Base-by-base conservation (phyloP, 1,139 yeast genomes). In the Sugiyamaella sp. region DNA sequence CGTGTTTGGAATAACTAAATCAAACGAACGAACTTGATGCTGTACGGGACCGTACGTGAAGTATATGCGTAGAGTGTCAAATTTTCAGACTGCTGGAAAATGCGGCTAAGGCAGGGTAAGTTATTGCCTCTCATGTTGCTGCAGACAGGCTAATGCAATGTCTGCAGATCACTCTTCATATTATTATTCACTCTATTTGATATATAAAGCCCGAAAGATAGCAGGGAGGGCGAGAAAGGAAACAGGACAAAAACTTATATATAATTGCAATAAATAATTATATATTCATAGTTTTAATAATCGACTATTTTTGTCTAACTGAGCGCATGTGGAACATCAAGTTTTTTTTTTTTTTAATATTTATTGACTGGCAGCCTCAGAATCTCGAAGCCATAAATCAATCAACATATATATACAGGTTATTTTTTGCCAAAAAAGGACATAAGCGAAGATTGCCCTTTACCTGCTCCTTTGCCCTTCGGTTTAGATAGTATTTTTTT, bases 371-470 rank as follows among this genome's bases (percentile, higher is more conserved):
- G n/a, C n/a, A 25, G 6, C 6, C 10, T 32, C 37, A 32, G 14
- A 12, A 32, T 32, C 14, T 12, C 14, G 14, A 4, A 16, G 29
- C 29, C 29, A 25, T 25, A 25, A 25, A 8, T 10, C 10, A 25
- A 25, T 25, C 10, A 8, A 25, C 20, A 3, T 37, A 37, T 10
- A 8, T 19, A 44, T 44, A 20, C 17, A 39, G 2, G n/a, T 41
- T 37, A 54, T 38, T 54, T 53, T 40, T 58, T 60, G 10, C 45
- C 55, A 48, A 62, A 62, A 37, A 60, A 62, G 12, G 65, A 62
- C 54, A 60, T 55, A 27, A 62, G 53, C 1, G 58, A 49, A 4
- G 60, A 39, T 33, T 60, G 63, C 19, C 54, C 57, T 22, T 44
- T 45, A 24, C 51, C 39, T 37, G 44, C 46, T 33, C 49, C 44